These are phyloP conservation scores for Aspergillus felis DNA, from an alignment of 2,329 filamentous ascomycete genomes.

Conservation along the genomic window DNA sequence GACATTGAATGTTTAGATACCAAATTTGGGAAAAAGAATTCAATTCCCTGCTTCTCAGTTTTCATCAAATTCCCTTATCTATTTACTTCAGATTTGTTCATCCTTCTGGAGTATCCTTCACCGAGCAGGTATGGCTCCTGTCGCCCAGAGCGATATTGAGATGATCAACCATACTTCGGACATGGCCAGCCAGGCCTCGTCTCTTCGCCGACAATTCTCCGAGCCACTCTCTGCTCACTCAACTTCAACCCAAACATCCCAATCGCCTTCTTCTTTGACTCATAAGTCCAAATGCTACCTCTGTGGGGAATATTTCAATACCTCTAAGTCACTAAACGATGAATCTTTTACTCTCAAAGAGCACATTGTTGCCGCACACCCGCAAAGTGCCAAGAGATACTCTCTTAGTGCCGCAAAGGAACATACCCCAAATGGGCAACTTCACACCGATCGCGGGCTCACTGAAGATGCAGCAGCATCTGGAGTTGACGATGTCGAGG, in stretches of 20 bases:
- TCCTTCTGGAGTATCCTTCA: conserved; percentile 5
- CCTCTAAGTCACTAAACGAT: conserved; percentile 18
- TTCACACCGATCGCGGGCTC: conserved; percentile 14
- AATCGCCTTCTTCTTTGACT: conserved; percentile 28
- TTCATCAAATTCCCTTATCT: not conserved
- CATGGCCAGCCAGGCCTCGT: conserved; percentile 35
- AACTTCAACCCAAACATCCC: conserved; percentile 33
- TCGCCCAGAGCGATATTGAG: conserved; percentile 32
- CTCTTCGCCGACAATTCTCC: conserved; percentile 37
- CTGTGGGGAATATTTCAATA: conserved; percentile 31
- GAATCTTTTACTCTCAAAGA: conserved; percentile 25
- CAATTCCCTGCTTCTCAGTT: not conserved
- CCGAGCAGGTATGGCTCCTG: conserved; percentile 26
- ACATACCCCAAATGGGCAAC: conserved; percentile 16
- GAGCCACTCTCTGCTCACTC: conserved; percentile 32
- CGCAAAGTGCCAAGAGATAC: conserved; percentile 23
- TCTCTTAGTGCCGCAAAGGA: conserved; percentile 19
- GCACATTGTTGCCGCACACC: conserved; percentile 33
- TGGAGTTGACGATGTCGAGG: conserved; percentile 8
- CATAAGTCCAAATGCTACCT: conserved; percentile 31
- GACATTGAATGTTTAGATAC: conserved; percentile 26
- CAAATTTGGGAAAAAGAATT: conserved; percentile 8
- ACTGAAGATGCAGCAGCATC: conserved; percentile 11
- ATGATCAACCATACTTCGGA: conserved; percentile 35
- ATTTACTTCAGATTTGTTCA: conserved; percentile 2